phyloP scores from a whole-genome alignment of 352 stramenopile species.

The Detonula confervacea region DNA sequence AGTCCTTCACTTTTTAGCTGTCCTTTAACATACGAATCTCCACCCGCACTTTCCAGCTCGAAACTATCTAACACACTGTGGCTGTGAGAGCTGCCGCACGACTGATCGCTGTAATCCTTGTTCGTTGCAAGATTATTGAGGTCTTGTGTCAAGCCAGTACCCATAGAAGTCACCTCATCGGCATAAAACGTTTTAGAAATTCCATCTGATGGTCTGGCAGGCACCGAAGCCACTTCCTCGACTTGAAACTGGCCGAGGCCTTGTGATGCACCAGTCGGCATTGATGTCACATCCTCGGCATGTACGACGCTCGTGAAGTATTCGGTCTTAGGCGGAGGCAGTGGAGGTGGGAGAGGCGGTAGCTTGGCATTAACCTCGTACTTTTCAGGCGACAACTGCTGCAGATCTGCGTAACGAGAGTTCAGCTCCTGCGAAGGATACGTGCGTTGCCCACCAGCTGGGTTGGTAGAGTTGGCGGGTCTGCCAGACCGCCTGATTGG shows the following conservation, averaged over 20 bases:
- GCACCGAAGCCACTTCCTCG: neutral
- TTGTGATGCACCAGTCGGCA: too few relatives aligned
- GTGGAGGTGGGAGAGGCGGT: slow-evolving; percentile 11
- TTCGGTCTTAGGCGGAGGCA: neutral
- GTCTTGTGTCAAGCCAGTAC: neutral
- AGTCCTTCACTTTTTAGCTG: neutral
- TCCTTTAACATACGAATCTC: neutral
- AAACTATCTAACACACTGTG: neutral
- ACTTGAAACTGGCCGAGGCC: neutral
- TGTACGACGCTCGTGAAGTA: too few relatives aligned
- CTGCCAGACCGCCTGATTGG: slow-evolving; percentile 17
- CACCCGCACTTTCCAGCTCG: neutral
- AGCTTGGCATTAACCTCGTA: neutral
- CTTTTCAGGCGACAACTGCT: slow-evolving; percentile 3
- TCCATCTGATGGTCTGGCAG: neutral
- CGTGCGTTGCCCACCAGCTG: neutral
- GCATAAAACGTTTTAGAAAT: neutral
- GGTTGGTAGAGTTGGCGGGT: neutral
- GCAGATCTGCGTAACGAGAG: slow-evolving; percentile 3
- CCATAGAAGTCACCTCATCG: neutral
- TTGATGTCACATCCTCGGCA: too few relatives aligned
- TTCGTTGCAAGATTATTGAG: neutral
- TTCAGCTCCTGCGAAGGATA: slow-evolving; percentile 33
- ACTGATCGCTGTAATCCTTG: neutral
- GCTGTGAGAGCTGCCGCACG: neutral